A percentile compares a stretch with the other conserved stretches of the same genome.
Evolutionary conservation across 495 filamentous ascomycete species (phyloP).

Genomic region (Xylaria telfairii): DNA sequence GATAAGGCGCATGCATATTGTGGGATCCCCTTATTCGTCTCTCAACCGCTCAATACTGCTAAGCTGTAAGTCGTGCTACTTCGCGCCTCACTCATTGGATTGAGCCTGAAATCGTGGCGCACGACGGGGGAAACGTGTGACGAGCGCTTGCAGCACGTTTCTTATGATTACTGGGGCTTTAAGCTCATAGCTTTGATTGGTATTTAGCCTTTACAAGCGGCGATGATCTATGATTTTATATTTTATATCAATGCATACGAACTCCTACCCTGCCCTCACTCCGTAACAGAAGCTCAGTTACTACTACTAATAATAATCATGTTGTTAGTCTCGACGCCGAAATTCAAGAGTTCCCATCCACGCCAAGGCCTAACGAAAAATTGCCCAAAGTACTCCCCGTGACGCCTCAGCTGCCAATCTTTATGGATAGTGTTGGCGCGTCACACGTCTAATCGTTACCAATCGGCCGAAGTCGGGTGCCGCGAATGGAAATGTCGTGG

Average conservation of each 20-base stretch:
- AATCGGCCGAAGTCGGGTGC: conserved; percentile 13
- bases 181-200: neutral
- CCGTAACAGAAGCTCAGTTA: neutral
- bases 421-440: conserved; percentile 7
- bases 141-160: neutral
- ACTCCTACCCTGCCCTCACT: neutral
- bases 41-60: neutral
- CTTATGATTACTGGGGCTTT: neutral
- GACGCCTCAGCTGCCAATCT: neutral
- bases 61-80: conserved; percentile 12
- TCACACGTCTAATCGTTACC: conserved; percentile 7
- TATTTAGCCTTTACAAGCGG: neutral
- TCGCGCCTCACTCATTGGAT: conserved; percentile 15
- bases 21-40: conserved; percentile 19
- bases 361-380: neutral
- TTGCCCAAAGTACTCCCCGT: neutral
- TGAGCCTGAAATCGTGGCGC: conserved; percentile 15
- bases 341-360: neutral
- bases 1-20: conserved; percentile 26
- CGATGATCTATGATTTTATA: neutral
- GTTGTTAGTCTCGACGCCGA: neutral
- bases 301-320: neutral
- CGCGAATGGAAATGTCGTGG: conserved; percentile 1
- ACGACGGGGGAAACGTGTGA: conserved; percentile 1
- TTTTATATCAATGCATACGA: neutral